A percentile compares a stretch with the other conserved stretches of the same genome.
These are phyloP conservation scores for Gelatoporia subvermispora DNA, from an alignment of 768 basidiomycete species.

Conservation along the genomic window DNA sequence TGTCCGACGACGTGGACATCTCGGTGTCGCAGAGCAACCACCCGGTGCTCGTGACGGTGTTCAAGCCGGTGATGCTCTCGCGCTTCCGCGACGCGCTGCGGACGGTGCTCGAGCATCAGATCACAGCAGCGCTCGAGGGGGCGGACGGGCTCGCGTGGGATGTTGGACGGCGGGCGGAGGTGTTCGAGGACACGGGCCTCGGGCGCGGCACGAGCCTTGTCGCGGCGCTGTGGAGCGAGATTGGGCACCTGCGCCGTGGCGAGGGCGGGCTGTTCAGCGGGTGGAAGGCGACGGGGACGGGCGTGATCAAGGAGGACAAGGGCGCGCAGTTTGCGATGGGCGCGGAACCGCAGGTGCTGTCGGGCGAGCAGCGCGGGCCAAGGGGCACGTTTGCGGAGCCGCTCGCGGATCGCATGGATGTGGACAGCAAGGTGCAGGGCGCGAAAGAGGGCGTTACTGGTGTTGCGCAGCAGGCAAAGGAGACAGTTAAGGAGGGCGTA, in stretches of 20 bases:
- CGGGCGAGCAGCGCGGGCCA: constrained; percentile 65
- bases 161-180: constrained; percentile 48
- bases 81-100: constrained; percentile 59
- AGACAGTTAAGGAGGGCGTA: constrained; percentile 23
- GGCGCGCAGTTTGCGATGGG: constrained; percentile 55
- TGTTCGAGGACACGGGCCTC: constrained; percentile 63
- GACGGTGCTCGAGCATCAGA: constrained; percentile 50
- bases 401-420: constrained; percentile 27
- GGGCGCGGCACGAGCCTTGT: constrained; percentile 42
- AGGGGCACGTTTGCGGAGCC: constrained; percentile 47
- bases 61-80: constrained; percentile 55
- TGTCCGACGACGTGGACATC: constrained; percentile 53
- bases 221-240: constrained; percentile 67
- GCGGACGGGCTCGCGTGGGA: constrained; percentile 58
- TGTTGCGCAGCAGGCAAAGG: constrained; percentile 19
- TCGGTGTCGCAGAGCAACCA: constrained; percentile 61
- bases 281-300: constrained; percentile 58
- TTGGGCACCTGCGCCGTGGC: constrained; percentile 49
- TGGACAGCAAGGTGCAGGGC: constrained; percentile 18
- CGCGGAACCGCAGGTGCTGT: constrained; percentile 67
- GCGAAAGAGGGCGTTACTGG: constrained; percentile 14
- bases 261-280: constrained; percentile 33
- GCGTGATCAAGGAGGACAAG: constrained; percentile 51
- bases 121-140: constrained; percentile 47
- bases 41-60: constrained; percentile 51